Percentiles rank a stretch among this genome's conserved stretches.
phyloP scores from a whole-genome alignment of 768 basidiomycete species.

The Boletus edulis region DNA sequence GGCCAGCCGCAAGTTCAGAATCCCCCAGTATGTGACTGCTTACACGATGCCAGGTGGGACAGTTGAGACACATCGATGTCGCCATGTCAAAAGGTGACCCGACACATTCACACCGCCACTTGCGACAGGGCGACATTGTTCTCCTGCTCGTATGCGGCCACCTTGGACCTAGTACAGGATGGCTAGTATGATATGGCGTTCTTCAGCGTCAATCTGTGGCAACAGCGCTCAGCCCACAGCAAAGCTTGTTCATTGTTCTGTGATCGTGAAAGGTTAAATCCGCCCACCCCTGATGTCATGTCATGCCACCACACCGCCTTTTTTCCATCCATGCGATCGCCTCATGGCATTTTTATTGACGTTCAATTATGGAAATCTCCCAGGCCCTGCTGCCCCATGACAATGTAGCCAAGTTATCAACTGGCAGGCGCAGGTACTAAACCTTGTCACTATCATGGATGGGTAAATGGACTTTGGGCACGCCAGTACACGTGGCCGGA shows the following conservation, averaged over 20 bases:
- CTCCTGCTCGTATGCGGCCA: too few relatives aligned
- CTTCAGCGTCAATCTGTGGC: neutral
- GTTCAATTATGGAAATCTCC: conserved; percentile 12
- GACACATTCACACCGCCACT: neutral
- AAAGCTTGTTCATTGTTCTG: neutral
- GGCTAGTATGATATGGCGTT: conserved; percentile 1
- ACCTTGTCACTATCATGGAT: neutral
- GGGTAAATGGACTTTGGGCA: neutral
- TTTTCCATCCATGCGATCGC: conserved; percentile 22
- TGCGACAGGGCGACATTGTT: neutral
- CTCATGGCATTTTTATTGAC: conserved; percentile 21
- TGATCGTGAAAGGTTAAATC: conserved; percentile 24
- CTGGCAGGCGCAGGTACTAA: conserved; percentile 7
- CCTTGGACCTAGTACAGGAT: conserved; percentile 26
- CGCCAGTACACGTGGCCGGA: neutral
- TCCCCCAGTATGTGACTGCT: too few relatives aligned
- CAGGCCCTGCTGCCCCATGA: neutral
- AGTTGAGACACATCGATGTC: conserved; percentile 5
- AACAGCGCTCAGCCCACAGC: conserved; percentile 5
- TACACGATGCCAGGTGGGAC: too few relatives aligned
- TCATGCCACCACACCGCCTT: conserved; percentile 13
- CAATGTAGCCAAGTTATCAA: conserved; percentile 5
- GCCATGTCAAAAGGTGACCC: neutral
- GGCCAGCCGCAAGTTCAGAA: neutral
- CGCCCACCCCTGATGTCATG: conserved; percentile 17